phyloP scores from a whole-genome alignment of 2,329 filamentous ascomycete species.

The Aspergillus novoparasiticus region DNA sequence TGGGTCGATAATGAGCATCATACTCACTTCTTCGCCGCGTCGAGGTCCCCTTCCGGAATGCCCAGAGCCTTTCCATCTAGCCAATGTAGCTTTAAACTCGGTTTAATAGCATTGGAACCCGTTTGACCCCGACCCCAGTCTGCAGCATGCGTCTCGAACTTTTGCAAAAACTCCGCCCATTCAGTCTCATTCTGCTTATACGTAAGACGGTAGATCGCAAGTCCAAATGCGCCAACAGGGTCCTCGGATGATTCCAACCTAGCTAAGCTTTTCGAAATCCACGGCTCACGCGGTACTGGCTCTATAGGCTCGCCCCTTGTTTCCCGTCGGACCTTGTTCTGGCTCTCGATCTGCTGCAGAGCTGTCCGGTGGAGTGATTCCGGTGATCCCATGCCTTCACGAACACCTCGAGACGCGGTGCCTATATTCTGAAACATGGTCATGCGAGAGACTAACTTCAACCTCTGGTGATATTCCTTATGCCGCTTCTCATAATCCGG shows the following conservation, averaged over 20 bases:
- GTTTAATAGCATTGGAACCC: slow-evolving; percentile 23
- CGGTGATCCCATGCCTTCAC: not conserved
- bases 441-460: slow-evolving; percentile 8
- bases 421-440: not conserved
- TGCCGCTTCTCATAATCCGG: not conserved
- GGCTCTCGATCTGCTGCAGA: slow-evolving; percentile 11
- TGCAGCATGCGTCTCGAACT: slow-evolving; percentile 24
- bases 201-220: slow-evolving; percentile 28
- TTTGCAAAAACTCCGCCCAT: slow-evolving; percentile 24
- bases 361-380: not conserved
- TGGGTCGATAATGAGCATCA: too few relatives aligned
- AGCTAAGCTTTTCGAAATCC: slow-evolving; percentile 12
- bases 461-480: slow-evolving; percentile 1
- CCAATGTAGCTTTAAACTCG: slow-evolving; percentile 28
- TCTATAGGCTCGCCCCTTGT: slow-evolving; percentile 14
- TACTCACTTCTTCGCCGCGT: slow-evolving; percentile 12
- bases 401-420: not conserved
- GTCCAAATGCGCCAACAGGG: slow-evolving; percentile 8
- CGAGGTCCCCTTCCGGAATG: slow-evolving; percentile 19
- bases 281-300: slow-evolving; percentile 19
- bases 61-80: slow-evolving; percentile 25
- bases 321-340: slow-evolving; percentile 16
- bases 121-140: slow-evolving; percentile 28
- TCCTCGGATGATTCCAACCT: not conserved
- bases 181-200: slow-evolving; percentile 24